Evolutionary conservation across 768 basidiomycete species (phyloP).

Genomic region (Tricholomella constricta): DNA sequence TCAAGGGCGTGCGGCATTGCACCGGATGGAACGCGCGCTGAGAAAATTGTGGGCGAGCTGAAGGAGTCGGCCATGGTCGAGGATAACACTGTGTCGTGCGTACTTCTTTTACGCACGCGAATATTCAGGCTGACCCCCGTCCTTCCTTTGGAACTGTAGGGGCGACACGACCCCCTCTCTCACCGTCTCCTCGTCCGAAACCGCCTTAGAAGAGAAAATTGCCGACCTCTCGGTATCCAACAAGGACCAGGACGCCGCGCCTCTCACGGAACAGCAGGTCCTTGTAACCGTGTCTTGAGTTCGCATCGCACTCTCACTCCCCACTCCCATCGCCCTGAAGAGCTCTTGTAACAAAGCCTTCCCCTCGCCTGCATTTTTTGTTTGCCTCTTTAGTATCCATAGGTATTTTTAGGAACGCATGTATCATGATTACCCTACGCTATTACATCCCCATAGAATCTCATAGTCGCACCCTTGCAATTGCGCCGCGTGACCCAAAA

Average conservation of each 20-base stretch:
- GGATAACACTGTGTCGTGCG: constrained; percentile 3
- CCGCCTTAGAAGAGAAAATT: constrained; percentile 13
- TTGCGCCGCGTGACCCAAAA: too few relatives aligned
- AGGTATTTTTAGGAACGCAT: constrained; percentile 1
- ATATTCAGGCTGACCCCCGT: too few relatives aligned
- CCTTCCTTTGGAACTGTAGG: not conserved
- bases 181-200: constrained; percentile 7
- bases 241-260: not conserved
- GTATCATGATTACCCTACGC: not conserved
- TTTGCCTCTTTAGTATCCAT: not conserved
- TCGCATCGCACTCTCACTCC: too few relatives aligned
- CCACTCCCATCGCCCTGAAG: too few relatives aligned
- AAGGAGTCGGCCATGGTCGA: not conserved
- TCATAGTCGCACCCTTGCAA: too few relatives aligned
- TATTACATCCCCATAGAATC: too few relatives aligned
- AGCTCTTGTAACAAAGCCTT: too few relatives aligned
- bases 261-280: not conserved
- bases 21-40: constrained; percentile 52
- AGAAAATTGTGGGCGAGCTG: constrained; percentile 13
- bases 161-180: not conserved
- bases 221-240: not conserved
- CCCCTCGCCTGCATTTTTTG: not conserved
- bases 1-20: constrained; percentile 56
- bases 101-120: not conserved
- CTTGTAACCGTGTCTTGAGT: constrained; percentile 2